Percentiles rank a stretch among this genome's conserved stretches.
Conservation (phyloP, 805 yeast species). For the Diddensiella transvaalensis region DNA sequence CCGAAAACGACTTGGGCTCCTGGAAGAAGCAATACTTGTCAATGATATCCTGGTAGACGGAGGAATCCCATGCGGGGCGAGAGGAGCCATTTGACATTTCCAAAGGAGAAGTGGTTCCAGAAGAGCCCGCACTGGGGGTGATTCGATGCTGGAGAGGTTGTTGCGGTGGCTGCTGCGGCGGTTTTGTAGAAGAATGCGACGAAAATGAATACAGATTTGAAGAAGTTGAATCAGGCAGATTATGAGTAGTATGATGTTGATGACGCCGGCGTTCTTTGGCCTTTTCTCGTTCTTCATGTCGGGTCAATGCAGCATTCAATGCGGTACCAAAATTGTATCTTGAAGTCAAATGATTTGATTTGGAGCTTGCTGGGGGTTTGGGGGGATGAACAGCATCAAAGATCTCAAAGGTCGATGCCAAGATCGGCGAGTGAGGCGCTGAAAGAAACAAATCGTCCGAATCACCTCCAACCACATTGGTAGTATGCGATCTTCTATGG, state of each 20-base stretch:
- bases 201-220: background rate
- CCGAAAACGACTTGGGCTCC: constrained; percentile 11
- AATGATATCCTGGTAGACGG: constrained; percentile 37
- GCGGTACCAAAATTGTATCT: constrained; percentile 23
- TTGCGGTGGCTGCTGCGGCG: too few relatives aligned
- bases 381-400: background rate
- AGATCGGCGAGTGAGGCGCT: background rate
- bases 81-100: background rate
- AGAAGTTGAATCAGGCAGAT: background rate
- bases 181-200: background rate
- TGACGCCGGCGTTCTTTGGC: background rate
- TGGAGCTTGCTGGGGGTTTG: background rate
- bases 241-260: background rate
- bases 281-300: constrained; percentile 1
- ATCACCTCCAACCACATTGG: background rate
- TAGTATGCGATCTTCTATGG: constrained; percentile 3
- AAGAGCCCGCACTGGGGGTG: background rate
- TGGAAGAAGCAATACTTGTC: constrained; percentile 39
- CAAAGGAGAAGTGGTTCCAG: background rate
- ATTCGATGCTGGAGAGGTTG: background rate
- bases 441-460: background rate
- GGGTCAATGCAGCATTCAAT: constrained; percentile 15
- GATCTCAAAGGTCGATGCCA: background rate
- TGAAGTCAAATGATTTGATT: constrained; percentile 21
- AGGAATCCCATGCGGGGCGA: constrained; percentile 33